These are phyloP conservation scores for Pythium volutum DNA, from an alignment of 352 stramenopile genomes.

Conservation along the genomic window DNA sequence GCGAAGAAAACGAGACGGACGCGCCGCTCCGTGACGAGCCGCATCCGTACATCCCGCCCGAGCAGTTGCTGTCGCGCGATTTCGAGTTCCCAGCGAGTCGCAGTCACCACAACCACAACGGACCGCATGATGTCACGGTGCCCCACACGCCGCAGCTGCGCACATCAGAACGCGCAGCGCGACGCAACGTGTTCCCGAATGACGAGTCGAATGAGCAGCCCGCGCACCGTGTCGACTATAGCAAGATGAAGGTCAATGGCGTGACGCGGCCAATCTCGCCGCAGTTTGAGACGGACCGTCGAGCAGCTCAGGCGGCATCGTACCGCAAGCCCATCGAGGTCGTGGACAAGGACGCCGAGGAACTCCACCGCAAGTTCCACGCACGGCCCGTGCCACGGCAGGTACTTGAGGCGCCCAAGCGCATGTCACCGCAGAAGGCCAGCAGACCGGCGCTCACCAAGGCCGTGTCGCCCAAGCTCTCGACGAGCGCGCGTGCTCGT, in stretches of 20 bases:
- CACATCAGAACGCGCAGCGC: conserved; percentile 25
- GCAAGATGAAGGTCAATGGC: conserved; percentile 30
- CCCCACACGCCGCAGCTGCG: conserved; percentile 28
- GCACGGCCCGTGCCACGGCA: conserved; percentile 55
- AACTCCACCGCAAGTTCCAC: conserved; percentile 78
- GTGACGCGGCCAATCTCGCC: conserved; percentile 50
- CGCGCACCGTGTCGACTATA: conserved; percentile 17
- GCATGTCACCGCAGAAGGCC: conserved; percentile 14
- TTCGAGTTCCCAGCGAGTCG: conserved; percentile 25
- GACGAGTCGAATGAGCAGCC: conserved; percentile 11
- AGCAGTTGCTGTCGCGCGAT: conserved; percentile 31
- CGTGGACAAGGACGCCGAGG: conserved; percentile 67
- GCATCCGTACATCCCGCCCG: conserved; percentile 23
- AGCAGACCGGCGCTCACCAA: conserved; percentile 39
- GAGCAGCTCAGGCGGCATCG: conserved; percentile 39
- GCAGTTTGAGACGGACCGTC: conserved; percentile 60
- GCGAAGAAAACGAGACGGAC: not conserved
- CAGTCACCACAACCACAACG: not conserved
- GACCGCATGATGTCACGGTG: conserved; percentile 21
- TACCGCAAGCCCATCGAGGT: conserved; percentile 56
- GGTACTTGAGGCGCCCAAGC: conserved; percentile 40
- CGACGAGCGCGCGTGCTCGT: conserved; percentile 36
- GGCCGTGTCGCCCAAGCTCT: conserved; percentile 40
- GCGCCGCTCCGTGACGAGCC: conserved; percentile 8
- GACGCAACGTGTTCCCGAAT: conserved; percentile 16